Percentiles rank a stretch among this genome's conserved stretches.
phyloP scores from a whole-genome alignment of 345 rosid species.

The Ricinus communis region DNA sequence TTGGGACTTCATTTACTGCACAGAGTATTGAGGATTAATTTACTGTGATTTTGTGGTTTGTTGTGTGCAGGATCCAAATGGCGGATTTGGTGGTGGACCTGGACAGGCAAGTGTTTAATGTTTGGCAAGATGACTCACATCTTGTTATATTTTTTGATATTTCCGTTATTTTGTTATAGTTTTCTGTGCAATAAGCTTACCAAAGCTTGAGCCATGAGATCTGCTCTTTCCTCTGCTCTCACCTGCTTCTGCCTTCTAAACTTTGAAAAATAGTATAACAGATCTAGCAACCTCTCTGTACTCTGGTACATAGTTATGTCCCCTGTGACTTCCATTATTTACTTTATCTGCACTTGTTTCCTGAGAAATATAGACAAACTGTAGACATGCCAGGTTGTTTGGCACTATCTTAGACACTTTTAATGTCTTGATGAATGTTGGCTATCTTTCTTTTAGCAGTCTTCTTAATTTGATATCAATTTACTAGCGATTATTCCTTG shows the following conservation, averaged over 20 bases:
- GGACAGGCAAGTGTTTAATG: slow-evolving; percentile 73
- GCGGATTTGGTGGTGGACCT: slow-evolving; percentile 99
- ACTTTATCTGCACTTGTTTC: background rate
- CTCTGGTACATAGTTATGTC: background rate
- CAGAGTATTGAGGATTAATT: background rate
- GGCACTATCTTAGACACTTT: background rate
- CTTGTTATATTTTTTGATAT: background rate
- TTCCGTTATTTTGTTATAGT: background rate
- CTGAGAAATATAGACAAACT: background rate
- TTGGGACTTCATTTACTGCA: background rate
- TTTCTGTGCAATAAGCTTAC: background rate
- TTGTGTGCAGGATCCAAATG: slow-evolving; percentile 63
- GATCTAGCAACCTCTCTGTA: background rate
- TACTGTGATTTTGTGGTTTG: background rate
- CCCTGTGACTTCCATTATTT: background rate
- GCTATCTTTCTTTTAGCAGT: background rate
- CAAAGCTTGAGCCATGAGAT: background rate
- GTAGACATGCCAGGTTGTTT: background rate
- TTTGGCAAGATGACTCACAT: slow-evolving; percentile 6
- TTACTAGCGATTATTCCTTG: background rate
- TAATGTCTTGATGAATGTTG: background rate
- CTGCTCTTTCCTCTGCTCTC: background rate
- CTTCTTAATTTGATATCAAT: background rate
- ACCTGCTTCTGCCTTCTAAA: background rate
- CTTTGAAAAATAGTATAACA: background rate